Evolutionary conservation across 2,329 filamentous ascomycete genomes (phyloP).

Genomic region (Aureobasidium sp.): DNA sequence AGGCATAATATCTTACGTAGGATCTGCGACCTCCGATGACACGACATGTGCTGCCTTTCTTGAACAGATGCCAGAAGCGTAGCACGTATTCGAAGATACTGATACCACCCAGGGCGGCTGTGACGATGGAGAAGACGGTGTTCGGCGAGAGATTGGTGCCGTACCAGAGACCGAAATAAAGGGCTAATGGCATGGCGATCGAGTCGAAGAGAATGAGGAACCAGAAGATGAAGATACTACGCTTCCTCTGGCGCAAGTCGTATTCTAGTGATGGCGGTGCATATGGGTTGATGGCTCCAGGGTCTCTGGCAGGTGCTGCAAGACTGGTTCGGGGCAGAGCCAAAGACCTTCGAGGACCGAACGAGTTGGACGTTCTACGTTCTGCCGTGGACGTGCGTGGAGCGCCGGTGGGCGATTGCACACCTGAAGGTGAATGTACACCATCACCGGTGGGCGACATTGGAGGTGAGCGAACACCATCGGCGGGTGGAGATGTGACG

Average conservation of each 20-base stretch:
- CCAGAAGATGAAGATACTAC: conserved; percentile 52
- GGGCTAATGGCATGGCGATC: conserved; percentile 47
- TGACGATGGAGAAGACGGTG: conserved; percentile 46
- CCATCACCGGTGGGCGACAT: not conserved
- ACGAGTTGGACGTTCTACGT: conserved; percentile 2
- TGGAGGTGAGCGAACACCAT: not conserved
- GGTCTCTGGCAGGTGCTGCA: conserved; percentile 4
- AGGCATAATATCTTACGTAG: conserved; percentile 23
- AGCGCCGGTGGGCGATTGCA: not conserved
- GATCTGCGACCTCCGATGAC: conserved; percentile 39
- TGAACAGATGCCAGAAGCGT: conserved; percentile 41
- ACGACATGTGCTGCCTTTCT: conserved; percentile 43
- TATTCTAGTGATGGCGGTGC: conserved; percentile 48
- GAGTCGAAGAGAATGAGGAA: conserved; percentile 50
- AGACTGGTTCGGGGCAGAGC: conserved; percentile 6
- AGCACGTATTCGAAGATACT: conserved; percentile 48
- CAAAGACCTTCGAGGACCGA: conserved; percentile 3
- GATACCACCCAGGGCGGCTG: conserved; percentile 43
- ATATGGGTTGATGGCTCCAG: not conserved
- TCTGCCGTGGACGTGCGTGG: not conserved
- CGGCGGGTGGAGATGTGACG: not conserved
- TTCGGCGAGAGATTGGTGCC: conserved; percentile 43
- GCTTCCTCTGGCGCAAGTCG: conserved; percentile 45
- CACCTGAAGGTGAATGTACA: not conserved
- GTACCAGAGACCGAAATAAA: conserved; percentile 56